Base-by-base conservation (phyloP, 345 rosid species). In the Hibiscus tridactylites region DNA sequence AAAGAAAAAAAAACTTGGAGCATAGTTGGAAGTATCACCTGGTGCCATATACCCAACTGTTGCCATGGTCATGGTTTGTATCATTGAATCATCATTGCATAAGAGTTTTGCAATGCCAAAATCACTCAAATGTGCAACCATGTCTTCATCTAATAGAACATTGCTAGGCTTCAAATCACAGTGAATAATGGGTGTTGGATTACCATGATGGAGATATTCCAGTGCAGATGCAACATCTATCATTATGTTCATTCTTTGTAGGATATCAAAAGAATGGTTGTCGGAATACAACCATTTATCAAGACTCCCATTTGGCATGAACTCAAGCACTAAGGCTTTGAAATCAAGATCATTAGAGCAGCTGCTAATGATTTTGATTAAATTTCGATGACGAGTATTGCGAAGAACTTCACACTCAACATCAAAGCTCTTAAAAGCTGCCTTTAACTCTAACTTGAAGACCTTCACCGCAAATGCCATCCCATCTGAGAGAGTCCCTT, bases 361-460 rank as follows among this genome's bases (percentile, higher is more conserved):
- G 1, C 68, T 47, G 11, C 71, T 76, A 0, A 76, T 33, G 44
- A 58, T 57, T 71, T 31, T 76, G 29, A 71, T 37, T 1, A 76
- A 56, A 42, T 76, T 76, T 4, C 79, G 75, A 1, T 76, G 78
- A 3, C 78, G 78, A 28, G 33, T 64, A 1, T 49, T 76, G 35
- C 66, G 29, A 4, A 76, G 3, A 1, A 77, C 33, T 19, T 77
- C 76, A 60, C 76, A 76, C n/a, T 76, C 73, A 24, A 13, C 16
- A 1, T 76, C 73, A 37, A 39, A 39, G 44, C 79, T 76, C 24
- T 47, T 65, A 0, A 59, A 3, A 3, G 54, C 73, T 21, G 17
- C 53, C 16, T 76, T 56, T 24, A 3, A 6, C 3, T 72, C 68
- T 15, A 46, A 0, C 44, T 66, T 54, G 53, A 76, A 72, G 2